These are phyloP conservation scores for Ceratobasidium sp. DNA, from an alignment of 1,284 basidiomycete genomes.

Conservation along the genomic window DNA sequence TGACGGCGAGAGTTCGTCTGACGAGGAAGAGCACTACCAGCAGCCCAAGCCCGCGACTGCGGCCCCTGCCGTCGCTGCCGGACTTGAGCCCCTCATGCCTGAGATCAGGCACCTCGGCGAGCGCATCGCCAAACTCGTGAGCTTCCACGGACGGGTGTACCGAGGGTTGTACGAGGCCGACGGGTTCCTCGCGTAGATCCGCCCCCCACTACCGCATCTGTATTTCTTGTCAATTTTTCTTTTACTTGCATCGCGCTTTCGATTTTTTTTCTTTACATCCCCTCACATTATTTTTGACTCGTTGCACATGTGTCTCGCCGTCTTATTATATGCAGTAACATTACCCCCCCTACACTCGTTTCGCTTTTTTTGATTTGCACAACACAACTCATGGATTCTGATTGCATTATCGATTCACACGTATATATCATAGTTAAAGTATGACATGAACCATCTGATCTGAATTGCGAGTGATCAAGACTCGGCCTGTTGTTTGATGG, in stretches of 20 bases:
- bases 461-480: too few species aligned
- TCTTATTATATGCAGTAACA: neutral
- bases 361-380: neutral
- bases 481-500: too few species aligned
- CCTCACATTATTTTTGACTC: neutral
- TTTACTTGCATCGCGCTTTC: conserved; percentile 4
- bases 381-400: conserved; percentile 9
- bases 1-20: neutral
- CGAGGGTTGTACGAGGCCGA: conserved; percentile 73
- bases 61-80: conserved; percentile 54
- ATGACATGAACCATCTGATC: conserved; percentile 5
- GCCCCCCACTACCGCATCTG: neutral
- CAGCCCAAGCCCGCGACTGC: conserved; percentile 42
- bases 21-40: conserved; percentile 25
- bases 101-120: conserved; percentile 73
- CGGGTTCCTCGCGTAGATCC: conserved; percentile 54
- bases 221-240: neutral
- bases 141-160: conserved; percentile 77
- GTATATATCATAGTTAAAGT: conserved; percentile 27
- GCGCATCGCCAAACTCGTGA: conserved; percentile 69
- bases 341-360: neutral
- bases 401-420: conserved; percentile 8
- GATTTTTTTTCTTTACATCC: neutral
- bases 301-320: neutral
- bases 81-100: conserved; percentile 71